These are phyloP conservation scores for Xylaria sp. DNA, from an alignment of 2,329 filamentous ascomycete species.

Conservation along the genomic window DNA sequence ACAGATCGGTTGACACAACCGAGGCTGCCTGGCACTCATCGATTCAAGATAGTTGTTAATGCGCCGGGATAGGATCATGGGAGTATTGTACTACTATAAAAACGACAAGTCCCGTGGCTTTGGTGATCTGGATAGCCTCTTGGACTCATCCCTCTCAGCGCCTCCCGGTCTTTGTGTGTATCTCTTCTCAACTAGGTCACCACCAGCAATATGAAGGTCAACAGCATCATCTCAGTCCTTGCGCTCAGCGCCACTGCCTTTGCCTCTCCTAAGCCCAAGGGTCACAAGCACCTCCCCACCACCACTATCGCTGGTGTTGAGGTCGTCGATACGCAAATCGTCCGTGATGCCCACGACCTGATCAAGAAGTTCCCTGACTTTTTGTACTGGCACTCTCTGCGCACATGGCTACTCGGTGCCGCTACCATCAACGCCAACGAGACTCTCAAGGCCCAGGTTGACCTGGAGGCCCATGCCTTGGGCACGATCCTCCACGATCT, in stretches of 20 bases:
- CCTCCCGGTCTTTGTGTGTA: background rate
- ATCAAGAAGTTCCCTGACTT: conserved; percentile 33
- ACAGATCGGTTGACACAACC: background rate
- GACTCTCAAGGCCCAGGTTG: conserved; percentile 32
- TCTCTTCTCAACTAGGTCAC: background rate
- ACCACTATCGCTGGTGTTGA: conserved; percentile 34
- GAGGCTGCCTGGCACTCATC: conserved; percentile 3
- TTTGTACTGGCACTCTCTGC: conserved; percentile 33
- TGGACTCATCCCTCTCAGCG: conserved; percentile 5
- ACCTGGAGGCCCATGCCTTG: conserved; percentile 35
- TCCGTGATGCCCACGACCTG: conserved; percentile 31
- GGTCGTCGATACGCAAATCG: conserved; percentile 36
- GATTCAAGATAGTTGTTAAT: background rate
- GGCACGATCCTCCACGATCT: conserved; percentile 36
- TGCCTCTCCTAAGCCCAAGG: conserved; percentile 18
- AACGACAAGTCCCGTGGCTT: background rate
- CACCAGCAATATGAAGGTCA: conserved; percentile 33
- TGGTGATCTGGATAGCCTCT: background rate
- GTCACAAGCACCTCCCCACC: conserved; percentile 27
- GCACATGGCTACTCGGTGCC: conserved; percentile 31
- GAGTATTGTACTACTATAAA: conserved; percentile 24
- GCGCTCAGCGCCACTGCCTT: conserved; percentile 27
- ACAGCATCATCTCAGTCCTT: conserved; percentile 30
- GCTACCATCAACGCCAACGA: conserved; percentile 33
- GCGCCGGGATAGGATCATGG: background rate